Percentiles rank a stretch among this genome's conserved stretches.
Conservation (phyloP, 352 stramenopile genomes). For the Phytophthora europaea region DNA sequence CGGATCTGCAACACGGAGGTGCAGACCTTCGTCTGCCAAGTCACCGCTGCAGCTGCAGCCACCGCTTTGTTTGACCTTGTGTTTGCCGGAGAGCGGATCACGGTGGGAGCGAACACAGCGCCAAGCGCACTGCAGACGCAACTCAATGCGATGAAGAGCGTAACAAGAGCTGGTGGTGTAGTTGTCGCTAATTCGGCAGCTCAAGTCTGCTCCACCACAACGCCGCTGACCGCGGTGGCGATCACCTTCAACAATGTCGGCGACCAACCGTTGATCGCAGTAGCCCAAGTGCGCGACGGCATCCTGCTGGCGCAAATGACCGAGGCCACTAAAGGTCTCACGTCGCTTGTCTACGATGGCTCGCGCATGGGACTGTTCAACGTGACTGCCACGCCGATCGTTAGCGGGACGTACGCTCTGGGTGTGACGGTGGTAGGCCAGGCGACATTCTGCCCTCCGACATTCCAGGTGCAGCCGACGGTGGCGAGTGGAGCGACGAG, state of each 20-base stretch:
- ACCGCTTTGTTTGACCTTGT: constrained; percentile 60
- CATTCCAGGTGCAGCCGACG: constrained; percentile 84
- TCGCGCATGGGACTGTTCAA: constrained; percentile 75
- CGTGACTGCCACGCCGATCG: constrained; percentile 85
- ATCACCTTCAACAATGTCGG: constrained; percentile 65
- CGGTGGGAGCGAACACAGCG: constrained; percentile 49
- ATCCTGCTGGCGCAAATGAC: constrained; percentile 55
- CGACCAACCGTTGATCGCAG: constrained; percentile 47
- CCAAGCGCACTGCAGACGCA: constrained; percentile 49
- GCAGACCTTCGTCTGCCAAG: constrained; percentile 66
- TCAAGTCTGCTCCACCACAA: constrained; percentile 46
- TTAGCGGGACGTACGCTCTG: constrained; percentile 78
- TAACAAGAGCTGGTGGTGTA: constrained; percentile 59
- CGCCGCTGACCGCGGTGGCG: constrained; percentile 36
- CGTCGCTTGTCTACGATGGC: constrained; percentile 78
- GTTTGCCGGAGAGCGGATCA: constrained; percentile 50
- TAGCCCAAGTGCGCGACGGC: constrained; percentile 59
- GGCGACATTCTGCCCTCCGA: constrained; percentile 74
- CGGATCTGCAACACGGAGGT: constrained; percentile 67
- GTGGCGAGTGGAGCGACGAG: constrained; percentile 68
- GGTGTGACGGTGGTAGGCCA: constrained; percentile 58
- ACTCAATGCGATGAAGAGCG: constrained; percentile 59
- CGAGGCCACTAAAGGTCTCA: constrained; percentile 77
- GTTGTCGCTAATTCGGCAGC: constrained; percentile 49
- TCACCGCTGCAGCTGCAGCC: constrained; percentile 38